A percentile compares a stretch with the other conserved stretches of the same genome.
phyloP scores from a whole-genome alignment of 768 basidiomycete genomes.

The Lactarius quietus region DNA sequence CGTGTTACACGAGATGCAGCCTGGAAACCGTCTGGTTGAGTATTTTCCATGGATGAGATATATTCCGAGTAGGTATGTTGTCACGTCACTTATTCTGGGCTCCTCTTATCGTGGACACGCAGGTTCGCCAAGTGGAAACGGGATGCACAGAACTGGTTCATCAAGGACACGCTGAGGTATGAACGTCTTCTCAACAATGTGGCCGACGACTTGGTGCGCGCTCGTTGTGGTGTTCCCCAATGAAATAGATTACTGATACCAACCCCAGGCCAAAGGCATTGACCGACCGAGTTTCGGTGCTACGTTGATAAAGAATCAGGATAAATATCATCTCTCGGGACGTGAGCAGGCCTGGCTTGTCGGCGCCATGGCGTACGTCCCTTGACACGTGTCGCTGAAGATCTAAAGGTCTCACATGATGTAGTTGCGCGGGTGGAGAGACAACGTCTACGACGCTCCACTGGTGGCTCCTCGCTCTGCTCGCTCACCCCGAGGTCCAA shows the following conservation, averaged over 20 bases:
- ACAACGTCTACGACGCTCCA: neutral
- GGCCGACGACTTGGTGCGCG: neutral
- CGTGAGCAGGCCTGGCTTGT: slow-evolving; percentile 19
- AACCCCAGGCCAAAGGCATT: neutral
- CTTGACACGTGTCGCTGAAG: neutral
- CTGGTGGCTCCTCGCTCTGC: neutral
- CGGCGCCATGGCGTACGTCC: slow-evolving; percentile 19
- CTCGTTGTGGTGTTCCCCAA: neutral
- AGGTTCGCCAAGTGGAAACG: neutral
- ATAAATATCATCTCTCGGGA: slow-evolving; percentile 5
- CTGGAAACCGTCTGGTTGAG: neutral
- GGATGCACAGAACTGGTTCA: neutral
- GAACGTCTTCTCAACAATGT: neutral
- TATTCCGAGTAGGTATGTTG: neutral
- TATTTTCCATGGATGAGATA: neutral
- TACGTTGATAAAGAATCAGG: slow-evolving; percentile 1
- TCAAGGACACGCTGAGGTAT: neutral
- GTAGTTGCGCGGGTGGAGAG: neutral
- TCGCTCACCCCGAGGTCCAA: neutral
- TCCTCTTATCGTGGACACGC: neutral
- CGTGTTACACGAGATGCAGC: neutral
- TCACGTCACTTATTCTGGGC: neutral
- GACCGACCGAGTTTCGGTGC: slow-evolving; percentile 4
- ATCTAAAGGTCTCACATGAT: too few species aligned
- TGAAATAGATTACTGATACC: too few species aligned